Evolutionary conservation across 768 basidiomycete species (phyloP).

Genomic region (Lentinula guzmanii): DNA sequence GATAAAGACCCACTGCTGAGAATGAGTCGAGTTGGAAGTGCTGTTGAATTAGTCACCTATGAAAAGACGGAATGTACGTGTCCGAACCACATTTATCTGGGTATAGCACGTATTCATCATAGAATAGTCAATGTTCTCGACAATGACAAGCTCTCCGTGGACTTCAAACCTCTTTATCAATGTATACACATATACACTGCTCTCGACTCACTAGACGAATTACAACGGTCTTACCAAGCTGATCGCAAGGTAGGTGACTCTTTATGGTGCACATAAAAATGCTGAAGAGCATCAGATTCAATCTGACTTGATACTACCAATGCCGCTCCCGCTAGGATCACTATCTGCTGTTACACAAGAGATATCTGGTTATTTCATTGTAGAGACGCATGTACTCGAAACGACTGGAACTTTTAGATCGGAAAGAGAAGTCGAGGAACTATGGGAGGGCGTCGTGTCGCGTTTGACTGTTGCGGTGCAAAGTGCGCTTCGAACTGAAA

Average conservation of each 20-base stretch:
- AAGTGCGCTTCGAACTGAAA: constrained; percentile 63
- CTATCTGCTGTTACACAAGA: constrained; percentile 82
- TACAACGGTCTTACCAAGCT: constrained; percentile 92
- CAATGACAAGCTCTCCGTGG: constrained; percentile 81
- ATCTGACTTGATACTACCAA: constrained; percentile 90
- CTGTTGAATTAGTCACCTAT: constrained; percentile 86
- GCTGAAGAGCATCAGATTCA: constrained; percentile 59
- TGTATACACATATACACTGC: constrained; percentile 96
- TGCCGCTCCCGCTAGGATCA: constrained; percentile 56
- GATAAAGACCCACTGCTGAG: constrained; percentile 81
- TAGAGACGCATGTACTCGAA: constrained; percentile 87
- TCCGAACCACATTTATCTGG: background rate
- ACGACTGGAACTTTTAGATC: constrained; percentile 90
- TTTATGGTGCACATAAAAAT: background rate
- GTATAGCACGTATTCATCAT: constrained; percentile 8
- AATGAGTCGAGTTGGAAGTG: constrained; percentile 78
- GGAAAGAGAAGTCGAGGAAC: constrained; percentile 84
- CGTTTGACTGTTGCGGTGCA: constrained; percentile 72
- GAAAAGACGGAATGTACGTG: constrained; percentile 91
- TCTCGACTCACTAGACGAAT: constrained; percentile 83
- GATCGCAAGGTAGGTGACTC: constrained; percentile 71
- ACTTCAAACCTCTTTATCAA: constrained; percentile 93
- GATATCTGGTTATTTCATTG: constrained; percentile 96
- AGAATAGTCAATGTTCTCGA: constrained; percentile 83
- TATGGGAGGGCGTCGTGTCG: constrained; percentile 85